Conservation (phyloP, 129 eudicot species). For the Dittrichia graveolens region DNA sequence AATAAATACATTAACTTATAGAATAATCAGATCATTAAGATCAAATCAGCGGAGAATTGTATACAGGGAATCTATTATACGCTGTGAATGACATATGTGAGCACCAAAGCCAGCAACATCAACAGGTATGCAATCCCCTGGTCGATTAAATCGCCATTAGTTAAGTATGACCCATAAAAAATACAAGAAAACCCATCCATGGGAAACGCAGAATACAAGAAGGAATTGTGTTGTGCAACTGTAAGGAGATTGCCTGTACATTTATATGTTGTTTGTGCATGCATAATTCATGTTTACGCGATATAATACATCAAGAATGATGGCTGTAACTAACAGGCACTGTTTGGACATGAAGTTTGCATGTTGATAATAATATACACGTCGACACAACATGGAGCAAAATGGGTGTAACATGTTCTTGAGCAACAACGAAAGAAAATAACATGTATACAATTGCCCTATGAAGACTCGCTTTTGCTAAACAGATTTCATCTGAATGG, state of each 20-base stretch:
- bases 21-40: background rate
- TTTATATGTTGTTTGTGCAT: conserved; percentile 10
- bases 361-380: too few species aligned
- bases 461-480: too few species aligned
- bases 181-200: conserved; percentile 12
- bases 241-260: background rate
- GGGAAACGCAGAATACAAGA: background rate
- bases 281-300: background rate
- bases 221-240: background rate
- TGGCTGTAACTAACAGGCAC: conserved; percentile 20
- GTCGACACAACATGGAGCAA: too few species aligned
- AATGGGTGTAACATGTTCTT: too few species aligned
- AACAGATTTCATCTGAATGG: too few species aligned
- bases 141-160: conserved; percentile 36
- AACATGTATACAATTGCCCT: too few species aligned
- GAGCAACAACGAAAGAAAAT: too few species aligned
- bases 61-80: conserved; percentile 34
- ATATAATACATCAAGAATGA: background rate
- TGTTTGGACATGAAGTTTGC: too few species aligned
- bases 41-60: conserved; percentile 17
- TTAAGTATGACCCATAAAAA: background rate
- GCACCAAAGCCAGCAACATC: conserved; percentile 66
- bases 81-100: conserved; percentile 60
- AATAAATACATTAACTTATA: background rate
- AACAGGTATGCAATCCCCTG: conserved; percentile 62